Percentiles rank a stretch among this genome's conserved stretches.
Evolutionary conservation across 768 basidiomycete species (phyloP).

Genomic region (Bullera alba): DNA sequence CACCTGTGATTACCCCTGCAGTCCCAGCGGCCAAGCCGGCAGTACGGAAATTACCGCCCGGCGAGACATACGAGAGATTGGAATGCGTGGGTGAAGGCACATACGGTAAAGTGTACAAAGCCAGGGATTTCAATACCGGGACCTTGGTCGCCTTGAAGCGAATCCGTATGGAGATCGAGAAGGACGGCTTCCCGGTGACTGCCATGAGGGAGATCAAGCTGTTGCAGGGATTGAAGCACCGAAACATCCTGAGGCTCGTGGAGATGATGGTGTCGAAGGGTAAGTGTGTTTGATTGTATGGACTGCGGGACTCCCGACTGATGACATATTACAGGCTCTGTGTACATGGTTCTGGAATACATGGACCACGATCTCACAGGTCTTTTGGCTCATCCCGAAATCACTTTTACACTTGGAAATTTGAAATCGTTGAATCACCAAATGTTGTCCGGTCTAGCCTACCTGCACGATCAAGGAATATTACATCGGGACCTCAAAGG

Average conservation of each 20-base stretch:
- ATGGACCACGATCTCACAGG: conserved; percentile 98
- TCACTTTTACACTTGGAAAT: conserved; percentile 75
- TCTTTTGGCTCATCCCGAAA: conserved; percentile 80
- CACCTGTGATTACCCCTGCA: not conserved
- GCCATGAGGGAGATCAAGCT: conserved; percentile 99
- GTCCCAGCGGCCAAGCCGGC: not conserved
- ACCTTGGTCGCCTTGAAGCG: conserved; percentile 83
- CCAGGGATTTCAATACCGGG: conserved; percentile 70
- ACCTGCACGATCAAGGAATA: conserved; percentile 90
- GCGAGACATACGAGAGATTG: conserved; percentile 63
- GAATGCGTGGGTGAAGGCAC: conserved; percentile 97
- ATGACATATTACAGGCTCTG: conserved; percentile 62
- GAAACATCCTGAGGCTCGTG: conserved; percentile 77
- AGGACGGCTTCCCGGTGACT: conserved; percentile 96
- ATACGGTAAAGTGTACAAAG: conserved; percentile 97
- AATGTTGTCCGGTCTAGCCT: conserved; percentile 89
- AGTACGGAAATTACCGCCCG: not conserved
- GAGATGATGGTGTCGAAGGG: conserved; percentile 99
- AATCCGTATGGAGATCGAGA: conserved; percentile 95
- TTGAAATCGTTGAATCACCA: conserved; percentile 92
- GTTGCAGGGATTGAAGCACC: conserved; percentile 79
- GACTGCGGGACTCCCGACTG: not conserved
- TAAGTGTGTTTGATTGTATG: conserved; percentile 44
- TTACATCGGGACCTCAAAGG: conserved; percentile 99
- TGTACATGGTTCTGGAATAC: conserved; percentile 99